phyloP scores from a whole-genome alignment of 2,329 filamentous ascomycete species.

The Aspergillaceae sp. region DNA sequence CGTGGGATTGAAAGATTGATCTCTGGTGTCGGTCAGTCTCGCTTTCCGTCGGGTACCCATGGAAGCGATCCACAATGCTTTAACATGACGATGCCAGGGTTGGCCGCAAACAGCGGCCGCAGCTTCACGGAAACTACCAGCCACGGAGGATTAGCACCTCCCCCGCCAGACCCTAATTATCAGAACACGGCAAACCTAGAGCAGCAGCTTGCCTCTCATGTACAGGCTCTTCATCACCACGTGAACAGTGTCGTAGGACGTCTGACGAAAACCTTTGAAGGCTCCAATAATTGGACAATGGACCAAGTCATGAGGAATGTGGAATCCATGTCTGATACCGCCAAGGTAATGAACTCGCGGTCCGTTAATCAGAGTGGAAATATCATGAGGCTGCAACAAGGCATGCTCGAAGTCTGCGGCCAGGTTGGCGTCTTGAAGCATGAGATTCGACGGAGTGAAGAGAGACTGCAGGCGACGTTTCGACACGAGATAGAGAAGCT shows the following conservation, averaged over 20 bases:
- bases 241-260: conserved; percentile 8
- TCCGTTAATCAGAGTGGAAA: conserved; percentile 9
- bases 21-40: too few relatives aligned
- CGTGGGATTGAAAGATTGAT: too few relatives aligned
- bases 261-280: conserved; percentile 10
- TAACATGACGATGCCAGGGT: too few relatives aligned
- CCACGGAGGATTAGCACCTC: conserved; percentile 16
- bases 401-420: background rate
- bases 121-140: conserved; percentile 1
- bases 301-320: conserved; percentile 15
- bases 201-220: conserved; percentile 12
- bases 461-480: conserved; percentile 3
- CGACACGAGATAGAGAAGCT: conserved; percentile 4
- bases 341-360: conserved; percentile 8
- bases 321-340: conserved; percentile 10
- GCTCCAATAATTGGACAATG: conserved; percentile 13
- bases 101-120: too few relatives aligned
- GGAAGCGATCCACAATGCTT: too few relatives aligned
- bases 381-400: conserved; percentile 6
- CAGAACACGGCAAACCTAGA: conserved; percentile 15
- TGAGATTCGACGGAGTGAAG: conserved; percentile 7
- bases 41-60: too few relatives aligned
- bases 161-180: conserved; percentile 15
- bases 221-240: conserved; percentile 15
- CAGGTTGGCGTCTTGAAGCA: background rate